A percentile compares a stretch with the other conserved stretches of the same genome.
phyloP scores from a whole-genome alignment of 2,329 filamentous ascomycete species.

The Drechslera avenae region DNA sequence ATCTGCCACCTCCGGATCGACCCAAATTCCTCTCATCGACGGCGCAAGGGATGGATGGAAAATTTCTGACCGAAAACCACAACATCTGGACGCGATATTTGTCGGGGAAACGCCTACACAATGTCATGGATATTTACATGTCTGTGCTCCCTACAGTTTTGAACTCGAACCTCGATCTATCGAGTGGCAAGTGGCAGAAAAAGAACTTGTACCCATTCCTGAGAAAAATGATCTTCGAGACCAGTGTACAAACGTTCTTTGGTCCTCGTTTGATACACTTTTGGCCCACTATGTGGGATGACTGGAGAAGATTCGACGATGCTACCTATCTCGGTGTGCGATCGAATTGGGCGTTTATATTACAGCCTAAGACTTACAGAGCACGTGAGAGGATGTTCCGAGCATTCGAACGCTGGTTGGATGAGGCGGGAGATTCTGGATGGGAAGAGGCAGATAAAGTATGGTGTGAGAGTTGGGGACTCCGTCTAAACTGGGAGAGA shows the following conservation, averaged over 20 bases:
- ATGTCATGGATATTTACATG: not conserved
- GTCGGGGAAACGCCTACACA: not conserved
- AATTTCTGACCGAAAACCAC: not conserved
- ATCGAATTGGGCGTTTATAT: not conserved
- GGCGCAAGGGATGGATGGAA: not conserved
- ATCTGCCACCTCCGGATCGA: not conserved
- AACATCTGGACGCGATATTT: not conserved
- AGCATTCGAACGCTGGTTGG: not conserved
- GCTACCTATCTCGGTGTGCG: not conserved
- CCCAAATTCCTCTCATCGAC: not conserved
- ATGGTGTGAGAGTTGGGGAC: slow-evolving; percentile 1
- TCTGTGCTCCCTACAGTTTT: not conserved
- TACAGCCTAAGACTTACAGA: not conserved
- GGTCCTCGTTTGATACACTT: not conserved
- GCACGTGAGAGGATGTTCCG: slow-evolving; percentile 1
- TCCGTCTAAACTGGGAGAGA: slow-evolving; percentile 1
- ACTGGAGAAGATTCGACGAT: slow-evolving; percentile 2
- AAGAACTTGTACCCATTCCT: not conserved
- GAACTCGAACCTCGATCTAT: not conserved
- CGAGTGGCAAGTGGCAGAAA: not conserved
- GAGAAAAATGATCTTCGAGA: not conserved
- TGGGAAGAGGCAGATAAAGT: not conserved
- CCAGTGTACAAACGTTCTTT: not conserved
- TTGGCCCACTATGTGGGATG: slow-evolving; percentile 2
- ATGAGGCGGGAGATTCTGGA: not conserved